A percentile compares a stretch with the other conserved stretches of the same genome.
Evolutionary conservation across 2,329 filamentous ascomycete species (phyloP).

Genomic region (Ceratocystis ficicola): DNA sequence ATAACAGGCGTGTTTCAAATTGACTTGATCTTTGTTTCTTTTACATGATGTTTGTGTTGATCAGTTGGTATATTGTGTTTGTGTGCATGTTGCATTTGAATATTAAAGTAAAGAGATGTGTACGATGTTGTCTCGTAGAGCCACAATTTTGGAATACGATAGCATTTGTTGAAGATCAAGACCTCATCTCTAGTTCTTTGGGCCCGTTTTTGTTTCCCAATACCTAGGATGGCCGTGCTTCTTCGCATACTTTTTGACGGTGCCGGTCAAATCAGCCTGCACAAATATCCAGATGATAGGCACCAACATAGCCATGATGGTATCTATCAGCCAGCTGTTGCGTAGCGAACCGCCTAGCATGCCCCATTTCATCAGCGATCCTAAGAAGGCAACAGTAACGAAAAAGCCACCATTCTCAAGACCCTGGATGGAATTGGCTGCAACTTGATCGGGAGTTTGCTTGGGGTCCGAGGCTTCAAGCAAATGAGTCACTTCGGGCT

Average conservation of each 20-base stretch:
- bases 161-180: not conserved
- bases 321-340: constrained; percentile 50
- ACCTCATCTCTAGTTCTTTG: constrained; percentile 14
- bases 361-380: constrained; percentile 56
- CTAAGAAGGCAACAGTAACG: constrained; percentile 63
- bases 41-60: not conserved
- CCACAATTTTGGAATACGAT: too few species aligned
- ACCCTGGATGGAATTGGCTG: constrained; percentile 53
- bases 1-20: constrained; percentile 10
- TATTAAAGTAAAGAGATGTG: too few species aligned
- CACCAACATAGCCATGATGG: constrained; percentile 42
- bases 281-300: constrained; percentile 48
- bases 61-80: not conserved
- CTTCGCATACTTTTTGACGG: constrained; percentile 45
- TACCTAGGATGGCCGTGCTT: constrained; percentile 47
- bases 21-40: constrained; percentile 3
- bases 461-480: constrained; percentile 73
- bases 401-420: constrained; percentile 72
- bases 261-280: constrained; percentile 42
- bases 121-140: too few species aligned
- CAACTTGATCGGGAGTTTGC: constrained; percentile 68
- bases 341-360: constrained; percentile 43
- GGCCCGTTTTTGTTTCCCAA: constrained; percentile 28
- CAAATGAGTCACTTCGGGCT: constrained; percentile 66
- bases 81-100: not conserved